These are phyloP conservation scores for Musa balbisiana DNA, from an alignment of 202 grass and related monocot species.

Conservation along the genomic window DNA sequence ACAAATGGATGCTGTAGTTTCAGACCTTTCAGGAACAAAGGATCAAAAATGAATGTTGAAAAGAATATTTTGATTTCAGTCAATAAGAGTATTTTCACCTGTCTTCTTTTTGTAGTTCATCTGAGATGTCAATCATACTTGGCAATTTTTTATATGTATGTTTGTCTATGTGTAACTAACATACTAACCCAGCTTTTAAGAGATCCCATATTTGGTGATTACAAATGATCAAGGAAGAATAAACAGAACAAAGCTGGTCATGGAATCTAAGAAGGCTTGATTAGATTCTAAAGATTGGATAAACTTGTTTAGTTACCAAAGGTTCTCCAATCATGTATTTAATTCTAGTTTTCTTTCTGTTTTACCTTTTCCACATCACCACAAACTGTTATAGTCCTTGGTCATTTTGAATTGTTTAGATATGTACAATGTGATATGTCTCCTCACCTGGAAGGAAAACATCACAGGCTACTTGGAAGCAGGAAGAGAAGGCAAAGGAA, in stretches of 20 bases:
- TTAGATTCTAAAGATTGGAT: not conserved
- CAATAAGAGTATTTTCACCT: not conserved
- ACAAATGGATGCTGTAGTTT: too few relatives aligned
- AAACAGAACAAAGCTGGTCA: not conserved
- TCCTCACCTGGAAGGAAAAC: not conserved
- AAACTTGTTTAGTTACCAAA: not conserved
- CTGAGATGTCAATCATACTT: not conserved
- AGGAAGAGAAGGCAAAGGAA: conserved; percentile 11
- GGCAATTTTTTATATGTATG: not conserved
- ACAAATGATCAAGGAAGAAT: not conserved
- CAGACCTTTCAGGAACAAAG: too few relatives aligned
- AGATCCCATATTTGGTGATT: not conserved
- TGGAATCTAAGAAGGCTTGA: not conserved
- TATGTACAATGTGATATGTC: not conserved
- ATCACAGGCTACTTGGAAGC: conserved; percentile 10
- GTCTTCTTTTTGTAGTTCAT: not conserved
- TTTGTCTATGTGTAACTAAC: not conserved
- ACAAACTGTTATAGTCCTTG: not conserved
- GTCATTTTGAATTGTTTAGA: not conserved
- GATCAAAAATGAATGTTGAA: too few relatives aligned
- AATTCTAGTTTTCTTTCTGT: not conserved
- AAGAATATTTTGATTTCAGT: not conserved
- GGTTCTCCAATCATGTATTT: not conserved
- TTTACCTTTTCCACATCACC: not conserved
- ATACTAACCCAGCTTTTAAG: not conserved